A percentile compares a stretch with the other conserved stretches of the same genome.
phyloP scores from a whole-genome alignment of 129 eudicot genomes.

The Arctium minus region DNA sequence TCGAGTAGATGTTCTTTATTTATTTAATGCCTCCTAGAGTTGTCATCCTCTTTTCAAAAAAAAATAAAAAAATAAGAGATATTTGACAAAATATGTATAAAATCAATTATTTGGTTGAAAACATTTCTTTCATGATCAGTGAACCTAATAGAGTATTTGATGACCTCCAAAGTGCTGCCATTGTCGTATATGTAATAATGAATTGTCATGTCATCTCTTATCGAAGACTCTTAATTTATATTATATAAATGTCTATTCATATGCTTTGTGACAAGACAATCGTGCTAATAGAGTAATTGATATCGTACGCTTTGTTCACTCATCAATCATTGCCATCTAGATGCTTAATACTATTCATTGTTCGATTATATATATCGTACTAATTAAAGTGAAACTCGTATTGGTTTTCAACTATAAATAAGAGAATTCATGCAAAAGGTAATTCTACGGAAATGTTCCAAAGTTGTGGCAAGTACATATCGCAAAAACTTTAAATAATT shows the following conservation, averaged over 20 bases:
- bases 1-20: not conserved
- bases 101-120: not conserved
- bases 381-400: slow-evolving; percentile 11
- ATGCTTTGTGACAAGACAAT: not conserved
- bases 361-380: slow-evolving; percentile 14
- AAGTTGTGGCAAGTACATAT: slow-evolving; percentile 24
- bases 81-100: not conserved
- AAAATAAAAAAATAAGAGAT: not conserved
- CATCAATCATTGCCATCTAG: slow-evolving; percentile 8
- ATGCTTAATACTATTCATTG: not conserved
- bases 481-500: slow-evolving; percentile 19
- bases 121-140: not conserved
- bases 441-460: slow-evolving; percentile 24
- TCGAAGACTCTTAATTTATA: not conserved
- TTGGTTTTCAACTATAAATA: not conserved
- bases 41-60: not conserved
- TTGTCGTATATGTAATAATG: not conserved
- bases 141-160: not conserved
- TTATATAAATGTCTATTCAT: not conserved
- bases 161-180: not conserved
- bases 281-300: not conserved
- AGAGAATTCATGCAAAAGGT: slow-evolving; percentile 1
- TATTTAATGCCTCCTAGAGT: no score
- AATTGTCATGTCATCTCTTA: not conserved
- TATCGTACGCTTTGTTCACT: not conserved